phyloP scores from a whole-genome alignment of 306 rosid genomes.

The Prunus salicina region DNA sequence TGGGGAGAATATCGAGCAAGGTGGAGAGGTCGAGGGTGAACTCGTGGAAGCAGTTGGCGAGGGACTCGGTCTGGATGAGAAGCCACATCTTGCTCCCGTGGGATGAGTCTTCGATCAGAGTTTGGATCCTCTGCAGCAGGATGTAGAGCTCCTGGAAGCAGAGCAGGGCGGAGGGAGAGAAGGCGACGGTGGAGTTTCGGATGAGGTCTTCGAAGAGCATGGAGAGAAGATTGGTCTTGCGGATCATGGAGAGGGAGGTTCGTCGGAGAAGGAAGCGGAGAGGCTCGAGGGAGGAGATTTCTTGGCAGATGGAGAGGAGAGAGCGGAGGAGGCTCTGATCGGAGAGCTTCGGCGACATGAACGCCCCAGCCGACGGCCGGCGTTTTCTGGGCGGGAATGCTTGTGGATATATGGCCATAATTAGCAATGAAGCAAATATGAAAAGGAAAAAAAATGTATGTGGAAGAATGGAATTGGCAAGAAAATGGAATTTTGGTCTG shows the following conservation, averaged over 20 bases:
- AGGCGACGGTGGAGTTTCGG: background rate
- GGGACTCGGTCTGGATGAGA: slow-evolving; percentile 46
- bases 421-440: background rate
- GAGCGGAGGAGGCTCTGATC: slow-evolving; percentile 45
- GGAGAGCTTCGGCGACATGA: slow-evolving; percentile 45
- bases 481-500: background rate
- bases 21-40: slow-evolving; percentile 65
- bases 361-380: slow-evolving; percentile 56
- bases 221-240: slow-evolving; percentile 54
- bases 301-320: slow-evolving; percentile 48
- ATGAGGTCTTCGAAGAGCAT: slow-evolving; percentile 61
- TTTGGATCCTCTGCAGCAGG: slow-evolving; percentile 61
- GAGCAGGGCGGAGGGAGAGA: slow-evolving; percentile 44
- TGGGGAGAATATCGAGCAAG: slow-evolving; percentile 70
- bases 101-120: slow-evolving; percentile 62
- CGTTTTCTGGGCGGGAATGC: slow-evolving; percentile 54
- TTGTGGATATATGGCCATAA: slow-evolving; percentile 60
- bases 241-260: slow-evolving; percentile 41
- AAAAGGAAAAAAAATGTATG: too few relatives aligned
- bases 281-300: slow-evolving; percentile 44
- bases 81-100: slow-evolving; percentile 64
- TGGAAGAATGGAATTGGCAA: background rate
- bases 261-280: slow-evolving; percentile 40
- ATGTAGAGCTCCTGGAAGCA: slow-evolving; percentile 81
- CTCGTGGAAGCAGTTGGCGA: slow-evolving; percentile 57